These are phyloP conservation scores for Saitozyma podzolica DNA, from an alignment of 768 basidiomycete genomes.

Conservation along the genomic window DNA sequence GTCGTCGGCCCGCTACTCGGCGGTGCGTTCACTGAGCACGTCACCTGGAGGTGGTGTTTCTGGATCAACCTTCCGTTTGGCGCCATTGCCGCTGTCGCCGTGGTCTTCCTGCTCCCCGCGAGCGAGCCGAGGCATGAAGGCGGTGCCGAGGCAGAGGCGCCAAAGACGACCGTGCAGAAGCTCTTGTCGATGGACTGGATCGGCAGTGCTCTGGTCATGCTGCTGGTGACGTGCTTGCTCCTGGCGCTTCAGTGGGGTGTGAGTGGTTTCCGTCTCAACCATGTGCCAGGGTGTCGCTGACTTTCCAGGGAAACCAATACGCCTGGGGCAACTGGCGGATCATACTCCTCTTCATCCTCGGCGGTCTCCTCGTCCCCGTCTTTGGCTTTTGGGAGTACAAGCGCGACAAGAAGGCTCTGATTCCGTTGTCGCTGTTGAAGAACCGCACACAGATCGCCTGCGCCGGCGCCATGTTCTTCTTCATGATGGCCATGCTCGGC, in stretches of 20 bases:
- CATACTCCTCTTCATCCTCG: slow-evolving; percentile 50
- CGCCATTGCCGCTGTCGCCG: slow-evolving; percentile 46
- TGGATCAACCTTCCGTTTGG: slow-evolving; percentile 49
- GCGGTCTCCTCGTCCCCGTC: slow-evolving; percentile 44
- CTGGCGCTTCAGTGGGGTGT: slow-evolving; percentile 58
- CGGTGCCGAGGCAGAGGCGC: background rate
- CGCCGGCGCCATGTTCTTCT: slow-evolving; percentile 36
- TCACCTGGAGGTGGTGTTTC: slow-evolving; percentile 55
- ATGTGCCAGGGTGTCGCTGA: background rate
- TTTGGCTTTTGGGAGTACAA: slow-evolving; percentile 52
- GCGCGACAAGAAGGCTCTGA: slow-evolving; percentile 50
- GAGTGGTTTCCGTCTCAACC: background rate
- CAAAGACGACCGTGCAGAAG: slow-evolving; percentile 14
- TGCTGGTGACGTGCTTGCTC: slow-evolving; percentile 53
- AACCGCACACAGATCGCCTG: slow-evolving; percentile 49
- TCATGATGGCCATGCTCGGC: slow-evolving; percentile 36
- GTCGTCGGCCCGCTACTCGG: slow-evolving; percentile 53
- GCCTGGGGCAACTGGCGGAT: slow-evolving; percentile 55
- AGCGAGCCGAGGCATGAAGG: slow-evolving; percentile 34
- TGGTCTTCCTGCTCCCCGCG: slow-evolving; percentile 52
- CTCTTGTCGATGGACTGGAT: slow-evolving; percentile 54
- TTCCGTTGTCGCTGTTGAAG: slow-evolving; percentile 52
- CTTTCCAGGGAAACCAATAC: slow-evolving; percentile 51
- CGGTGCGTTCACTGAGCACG: slow-evolving; percentile 49
- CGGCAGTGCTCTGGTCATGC: slow-evolving; percentile 54